These are phyloP conservation scores for Tilletiopsis washingtonensis DNA, from an alignment of 1,284 basidiomycete species.

Conservation along the genomic window DNA sequence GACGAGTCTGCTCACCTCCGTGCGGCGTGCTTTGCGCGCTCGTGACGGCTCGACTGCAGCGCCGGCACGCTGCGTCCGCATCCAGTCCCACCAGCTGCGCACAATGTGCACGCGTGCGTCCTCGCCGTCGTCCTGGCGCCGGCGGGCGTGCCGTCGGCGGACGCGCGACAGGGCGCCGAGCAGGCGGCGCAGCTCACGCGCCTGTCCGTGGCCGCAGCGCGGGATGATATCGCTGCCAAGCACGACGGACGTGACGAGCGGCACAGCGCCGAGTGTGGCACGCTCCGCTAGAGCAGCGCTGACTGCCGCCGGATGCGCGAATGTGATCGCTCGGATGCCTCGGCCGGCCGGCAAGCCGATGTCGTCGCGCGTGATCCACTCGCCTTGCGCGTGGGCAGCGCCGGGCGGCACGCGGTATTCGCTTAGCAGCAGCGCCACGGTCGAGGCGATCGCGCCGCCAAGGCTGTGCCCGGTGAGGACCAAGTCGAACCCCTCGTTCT, in stretches of 20 bases:
- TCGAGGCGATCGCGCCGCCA: constrained; percentile 42
- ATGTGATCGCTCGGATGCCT: constrained; percentile 39
- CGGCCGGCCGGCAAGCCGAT: constrained; percentile 34
- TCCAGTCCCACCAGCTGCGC: constrained; percentile 41
- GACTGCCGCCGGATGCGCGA: constrained; percentile 43
- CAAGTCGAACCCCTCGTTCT: constrained; percentile 37
- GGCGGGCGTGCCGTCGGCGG: constrained; percentile 18
- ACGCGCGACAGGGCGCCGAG: constrained; percentile 41
- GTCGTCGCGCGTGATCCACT: constrained; percentile 32
- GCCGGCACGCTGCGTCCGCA: constrained; percentile 5
- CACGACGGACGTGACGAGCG: constrained; percentile 37
- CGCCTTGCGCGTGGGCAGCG: constrained; percentile 11
- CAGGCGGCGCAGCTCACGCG: constrained; percentile 42
- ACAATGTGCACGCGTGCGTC: constrained; percentile 34
- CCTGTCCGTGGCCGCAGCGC: constrained; percentile 41
- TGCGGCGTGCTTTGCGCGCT: constrained; percentile 18
- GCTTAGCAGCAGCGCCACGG: constrained; percentile 35
- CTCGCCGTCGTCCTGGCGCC: constrained; percentile 19
- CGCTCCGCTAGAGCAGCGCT: constrained; percentile 27
- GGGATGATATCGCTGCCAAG: constrained; percentile 41
- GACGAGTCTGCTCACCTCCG: too few relatives aligned
- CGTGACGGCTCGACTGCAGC: neutral
- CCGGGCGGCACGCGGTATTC: constrained; percentile 32
- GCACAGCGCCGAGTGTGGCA: constrained; percentile 29
- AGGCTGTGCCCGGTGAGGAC: constrained; percentile 44